A percentile compares a stretch with the other conserved stretches of the same genome.
Evolutionary conservation across 2,329 filamentous ascomycete genomes (phyloP).

Genomic region (Ambrosiella beaveri): DNA sequence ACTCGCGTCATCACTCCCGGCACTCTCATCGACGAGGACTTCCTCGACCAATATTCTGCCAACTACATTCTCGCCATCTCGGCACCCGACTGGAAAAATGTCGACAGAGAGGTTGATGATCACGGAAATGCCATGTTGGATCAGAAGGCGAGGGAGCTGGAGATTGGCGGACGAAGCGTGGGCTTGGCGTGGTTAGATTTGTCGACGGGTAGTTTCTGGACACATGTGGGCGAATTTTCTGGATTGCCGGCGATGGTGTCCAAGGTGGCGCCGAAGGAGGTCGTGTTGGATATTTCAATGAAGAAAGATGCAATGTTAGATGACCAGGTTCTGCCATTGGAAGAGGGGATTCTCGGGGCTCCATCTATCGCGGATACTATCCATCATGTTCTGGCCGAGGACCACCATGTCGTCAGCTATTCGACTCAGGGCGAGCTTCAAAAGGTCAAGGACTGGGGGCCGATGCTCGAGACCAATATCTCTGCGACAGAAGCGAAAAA

Average conservation of each 20-base stretch:
- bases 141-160: neutral
- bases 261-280: conserved; percentile 67
- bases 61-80: conserved; percentile 82
- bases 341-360: neutral
- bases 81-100: conserved; percentile 19
- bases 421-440: conserved; percentile 32
- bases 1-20: conserved; percentile 82
- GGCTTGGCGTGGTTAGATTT: conserved; percentile 89
- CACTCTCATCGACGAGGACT: conserved; percentile 92
- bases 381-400: conserved; percentile 52
- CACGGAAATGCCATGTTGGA: conserved; percentile 1
- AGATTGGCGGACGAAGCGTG: conserved; percentile 21
- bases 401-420: conserved; percentile 61
- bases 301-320: neutral
- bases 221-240: conserved; percentile 53
- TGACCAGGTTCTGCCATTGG: neutral
- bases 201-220: conserved; percentile 87
- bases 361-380: conserved; percentile 25
- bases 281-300: conserved; percentile 39
- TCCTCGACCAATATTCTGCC: conserved; percentile 85
- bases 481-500: conserved; percentile 29
- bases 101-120: neutral
- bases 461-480: conserved; percentile 61
- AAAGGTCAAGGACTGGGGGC: conserved; percentile 47
- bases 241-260: conserved; percentile 67